Conservation (phyloP, 2,329 filamentous ascomycete genomes). For the Cytospora piceae region DNA sequence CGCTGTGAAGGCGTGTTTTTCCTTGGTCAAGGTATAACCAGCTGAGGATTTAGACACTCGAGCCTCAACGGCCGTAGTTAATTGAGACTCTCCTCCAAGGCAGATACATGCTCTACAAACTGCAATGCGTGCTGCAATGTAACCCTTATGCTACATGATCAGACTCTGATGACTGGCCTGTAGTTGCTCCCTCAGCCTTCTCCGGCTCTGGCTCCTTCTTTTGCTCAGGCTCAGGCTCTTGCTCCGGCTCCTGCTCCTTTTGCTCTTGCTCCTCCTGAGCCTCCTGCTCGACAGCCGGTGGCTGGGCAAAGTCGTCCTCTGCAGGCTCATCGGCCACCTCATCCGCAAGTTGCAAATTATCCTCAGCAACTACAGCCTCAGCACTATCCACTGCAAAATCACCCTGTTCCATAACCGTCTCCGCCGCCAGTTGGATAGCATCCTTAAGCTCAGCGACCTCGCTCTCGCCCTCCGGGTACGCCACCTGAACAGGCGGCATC, state of each 20-base stretch:
- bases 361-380: not conserved
- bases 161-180: not conserved
- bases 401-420: not conserved
- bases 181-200: not conserved
- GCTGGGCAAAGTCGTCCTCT: not conserved
- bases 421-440: not conserved
- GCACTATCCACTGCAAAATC: not conserved
- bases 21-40: conserved; percentile 26
- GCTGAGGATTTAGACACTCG: not conserved
- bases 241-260: too few relatives aligned
- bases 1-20: conserved; percentile 26
- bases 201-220: not conserved
- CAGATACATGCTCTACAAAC: conserved; percentile 3
- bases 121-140: not conserved
- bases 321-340: conserved; percentile 6
- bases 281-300: not conserved
- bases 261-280: not conserved
- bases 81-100: conserved; percentile 3
- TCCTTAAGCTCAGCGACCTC: conserved; percentile 7
- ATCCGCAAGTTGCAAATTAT: not conserved
- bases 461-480: not conserved
- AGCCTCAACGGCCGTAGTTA: too few relatives aligned
- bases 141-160: conserved; percentile 7
- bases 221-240: not conserved
- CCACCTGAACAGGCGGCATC: not conserved